Percentiles rank a stretch among this genome's conserved stretches.
phyloP scores from a whole-genome alignment of 2,329 filamentous ascomycete genomes.

The Nannizzia gypsea region DNA sequence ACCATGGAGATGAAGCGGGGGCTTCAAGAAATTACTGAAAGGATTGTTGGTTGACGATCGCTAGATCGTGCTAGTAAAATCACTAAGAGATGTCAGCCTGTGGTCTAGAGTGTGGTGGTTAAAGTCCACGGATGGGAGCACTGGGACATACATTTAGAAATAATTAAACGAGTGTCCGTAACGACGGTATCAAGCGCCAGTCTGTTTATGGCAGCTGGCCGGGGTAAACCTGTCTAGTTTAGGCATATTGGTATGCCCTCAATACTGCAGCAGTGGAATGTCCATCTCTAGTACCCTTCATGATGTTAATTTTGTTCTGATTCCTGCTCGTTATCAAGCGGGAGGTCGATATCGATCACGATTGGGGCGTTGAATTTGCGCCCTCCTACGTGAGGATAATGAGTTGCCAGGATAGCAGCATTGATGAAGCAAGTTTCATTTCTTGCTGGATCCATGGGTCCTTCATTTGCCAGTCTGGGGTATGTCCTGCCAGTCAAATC shows the following conservation, averaged over 20 bases:
- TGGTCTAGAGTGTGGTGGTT: neutral
- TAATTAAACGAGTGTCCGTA: neutral
- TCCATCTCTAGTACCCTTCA: neutral
- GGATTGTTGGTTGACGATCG: neutral
- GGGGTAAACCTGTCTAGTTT: neutral
- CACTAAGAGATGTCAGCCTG: neutral
- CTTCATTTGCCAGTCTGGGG: constrained; percentile 26
- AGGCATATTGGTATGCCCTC: no score
- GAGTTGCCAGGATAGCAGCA: constrained; percentile 59
- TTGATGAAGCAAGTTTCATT: constrained; percentile 69
- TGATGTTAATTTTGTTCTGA: neutral
- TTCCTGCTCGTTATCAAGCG: constrained; percentile 19
- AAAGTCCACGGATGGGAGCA: neutral
- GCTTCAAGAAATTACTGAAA: neutral
- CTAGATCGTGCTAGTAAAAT: neutral
- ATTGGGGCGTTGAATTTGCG: constrained; percentile 66
- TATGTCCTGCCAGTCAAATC: constrained; percentile 38
- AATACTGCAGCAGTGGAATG: neutral
- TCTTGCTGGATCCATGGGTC: constrained; percentile 27
- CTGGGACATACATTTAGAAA: neutral
- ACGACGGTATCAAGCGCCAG: neutral
- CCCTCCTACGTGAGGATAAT: constrained; percentile 49
- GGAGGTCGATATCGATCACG: constrained; percentile 69
- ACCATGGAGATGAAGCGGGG: neutral
- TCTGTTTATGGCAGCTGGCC: neutral